These are phyloP conservation scores for Amesomyces nigricolor DNA, from an alignment of 2,329 filamentous ascomycete genomes.

Conservation along the genomic window DNA sequence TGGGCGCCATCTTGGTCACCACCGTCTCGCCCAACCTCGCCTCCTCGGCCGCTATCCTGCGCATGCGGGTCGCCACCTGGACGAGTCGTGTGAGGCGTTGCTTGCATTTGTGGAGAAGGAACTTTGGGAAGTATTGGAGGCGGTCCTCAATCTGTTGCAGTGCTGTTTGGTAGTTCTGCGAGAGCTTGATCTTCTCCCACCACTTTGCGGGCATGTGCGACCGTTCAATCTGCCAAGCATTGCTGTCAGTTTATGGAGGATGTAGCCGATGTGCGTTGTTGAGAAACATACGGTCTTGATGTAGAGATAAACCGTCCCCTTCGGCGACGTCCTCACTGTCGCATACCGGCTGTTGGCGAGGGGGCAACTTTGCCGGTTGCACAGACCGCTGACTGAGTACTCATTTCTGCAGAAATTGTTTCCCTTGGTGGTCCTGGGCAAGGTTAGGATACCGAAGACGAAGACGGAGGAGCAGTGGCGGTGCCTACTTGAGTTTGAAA, in stretches of 20 bases:
- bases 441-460: slow-evolving; percentile 2
- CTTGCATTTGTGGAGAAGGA: slow-evolving; percentile 66
- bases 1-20: slow-evolving; percentile 85
- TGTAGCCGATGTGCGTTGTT: not conserved
- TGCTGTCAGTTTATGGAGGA: slow-evolving; percentile 5
- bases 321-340: slow-evolving; percentile 76
- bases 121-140: slow-evolving; percentile 92
- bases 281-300: slow-evolving; percentile 65
- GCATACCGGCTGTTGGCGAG: slow-evolving; percentile 90
- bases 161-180: slow-evolving; percentile 84
- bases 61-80: slow-evolving; percentile 79
- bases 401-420: slow-evolving; percentile 96
- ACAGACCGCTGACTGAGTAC: slow-evolving; percentile 58
- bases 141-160: slow-evolving; percentile 80
- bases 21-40: slow-evolving; percentile 82
- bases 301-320: slow-evolving; percentile 81
- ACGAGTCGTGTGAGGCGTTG: slow-evolving; percentile 87
- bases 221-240: slow-evolving; percentile 57
- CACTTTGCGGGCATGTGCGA: slow-evolving; percentile 82
- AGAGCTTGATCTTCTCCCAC: slow-evolving; percentile 90
- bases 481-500: slow-evolving; percentile 79
- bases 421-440: slow-evolving; percentile 56
- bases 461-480: not conserved
- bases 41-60: slow-evolving; percentile 80
- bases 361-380: slow-evolving; percentile 71